These are phyloP conservation scores for Suillus discolor DNA, from an alignment of 768 basidiomycete genomes.

Conservation along the genomic window DNA sequence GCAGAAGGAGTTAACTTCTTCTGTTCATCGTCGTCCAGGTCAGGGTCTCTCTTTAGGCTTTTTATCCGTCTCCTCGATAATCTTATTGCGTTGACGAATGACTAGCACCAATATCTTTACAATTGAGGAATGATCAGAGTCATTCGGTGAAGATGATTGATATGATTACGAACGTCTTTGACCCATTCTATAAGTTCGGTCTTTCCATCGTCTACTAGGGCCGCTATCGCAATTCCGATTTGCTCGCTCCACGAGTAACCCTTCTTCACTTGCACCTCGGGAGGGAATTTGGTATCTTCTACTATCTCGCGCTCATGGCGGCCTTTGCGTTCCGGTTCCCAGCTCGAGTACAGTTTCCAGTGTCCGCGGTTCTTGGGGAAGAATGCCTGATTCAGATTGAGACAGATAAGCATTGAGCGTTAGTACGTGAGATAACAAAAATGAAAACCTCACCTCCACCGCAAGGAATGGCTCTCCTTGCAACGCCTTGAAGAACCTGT, in stretches of 20 bases:
- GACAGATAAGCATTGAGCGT: slow-evolving; percentile 24
- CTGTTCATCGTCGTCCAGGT: slow-evolving; percentile 33
- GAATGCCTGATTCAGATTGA: slow-evolving; percentile 57
- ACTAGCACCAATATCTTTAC: slow-evolving; percentile 62
- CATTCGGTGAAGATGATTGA: slow-evolving; percentile 12
- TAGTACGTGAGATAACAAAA: slow-evolving; percentile 24
- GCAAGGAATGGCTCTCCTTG: slow-evolving; percentile 84
- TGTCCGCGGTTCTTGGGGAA: slow-evolving; percentile 87
- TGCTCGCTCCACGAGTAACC: slow-evolving; percentile 90
- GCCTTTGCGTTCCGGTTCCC: slow-evolving; percentile 57
- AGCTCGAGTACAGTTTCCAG: slow-evolving; percentile 86
- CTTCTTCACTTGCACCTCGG: slow-evolving; percentile 82
- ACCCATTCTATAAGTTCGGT: slow-evolving; percentile 75
- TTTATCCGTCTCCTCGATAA: slow-evolving; percentile 63
- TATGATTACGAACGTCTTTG: slow-evolving; percentile 63
- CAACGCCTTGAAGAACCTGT: slow-evolving; percentile 93
- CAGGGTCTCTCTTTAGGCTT: slow-evolving; percentile 38
- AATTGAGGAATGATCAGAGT: slow-evolving; percentile 17
- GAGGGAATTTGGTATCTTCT: slow-evolving; percentile 48
- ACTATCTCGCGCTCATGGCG: slow-evolving; percentile 31
- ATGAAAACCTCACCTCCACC: slow-evolving; percentile 69
- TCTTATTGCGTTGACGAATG: slow-evolving; percentile 57
- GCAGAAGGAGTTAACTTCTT: slow-evolving; percentile 52
- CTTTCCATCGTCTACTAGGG: slow-evolving; percentile 68
- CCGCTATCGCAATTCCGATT: slow-evolving; percentile 81